Evolutionary conservation across 495 filamentous ascomycete species (phyloP), one percentile per base, ranked within the genome.

Genomic region (Clohesyomyces aquaticus): DNA sequence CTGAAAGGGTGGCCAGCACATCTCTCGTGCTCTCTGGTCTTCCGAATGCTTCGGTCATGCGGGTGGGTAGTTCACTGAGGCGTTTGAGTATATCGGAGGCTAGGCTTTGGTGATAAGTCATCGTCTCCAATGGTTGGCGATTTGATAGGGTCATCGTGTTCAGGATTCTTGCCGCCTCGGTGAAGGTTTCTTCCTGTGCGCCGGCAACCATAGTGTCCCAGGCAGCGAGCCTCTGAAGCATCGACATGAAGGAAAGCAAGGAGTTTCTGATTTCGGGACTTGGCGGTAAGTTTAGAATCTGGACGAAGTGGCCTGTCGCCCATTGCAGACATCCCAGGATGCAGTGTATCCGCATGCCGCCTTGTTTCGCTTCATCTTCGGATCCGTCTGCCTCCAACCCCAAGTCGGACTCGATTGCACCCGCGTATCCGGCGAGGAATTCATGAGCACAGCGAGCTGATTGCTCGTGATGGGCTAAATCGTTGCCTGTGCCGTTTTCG

Each of bases 41-140:
- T 32, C 62, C 61, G 18, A 74, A 61, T 11, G 35, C 45, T 29
- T 67, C 59, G 26, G 71, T 48, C 65, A 73, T 71, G 51, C 65
- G 72, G 38, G 51, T 62, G 11, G 72, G 72, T 10, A 74, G 72
- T 16, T 38, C 28, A 19, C 11, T 38, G 53, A 74, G 61, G 26
- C 59, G 71, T 26, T 53, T 32, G 28, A 68, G 59, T 19, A 71
- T 22, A 12, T 29, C 18, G 21, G 56, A 47, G 32, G 41, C 29
- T 21, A 29, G 18, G 16, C 19, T 26, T n/a, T 53, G 42, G 65
- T 4, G 16, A 32, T 26, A 47, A 11, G 27, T 14, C 28, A 35
- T 32, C 16, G 3, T 27, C 25, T 1, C 18, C 23, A 35, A 18
- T 45, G 21, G 21, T 23, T 9, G 1, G 25, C 25, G 2, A 9